These are phyloP conservation scores for Kodamaea restingae DNA, from an alignment of 805 yeast genomes.

Conservation along the genomic window DNA sequence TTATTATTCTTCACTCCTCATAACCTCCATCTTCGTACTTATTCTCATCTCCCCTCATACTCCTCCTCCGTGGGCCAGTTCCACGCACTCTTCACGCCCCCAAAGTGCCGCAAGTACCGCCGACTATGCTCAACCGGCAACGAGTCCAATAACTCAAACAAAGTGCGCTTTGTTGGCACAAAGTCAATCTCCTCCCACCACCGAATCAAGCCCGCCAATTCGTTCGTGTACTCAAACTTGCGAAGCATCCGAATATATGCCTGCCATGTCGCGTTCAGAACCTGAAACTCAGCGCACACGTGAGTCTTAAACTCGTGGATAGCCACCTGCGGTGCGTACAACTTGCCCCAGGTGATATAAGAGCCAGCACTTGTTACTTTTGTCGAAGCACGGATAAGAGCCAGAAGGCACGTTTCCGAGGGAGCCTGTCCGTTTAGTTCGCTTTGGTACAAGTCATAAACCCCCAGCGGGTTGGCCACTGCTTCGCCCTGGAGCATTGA, in stretches of 20 bases:
- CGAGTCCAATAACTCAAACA: constrained; percentile 36
- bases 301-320: constrained; percentile 52
- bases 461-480: constrained; percentile 20
- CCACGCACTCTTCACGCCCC: constrained; percentile 23
- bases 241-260: constrained; percentile 50
- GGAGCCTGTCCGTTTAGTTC: constrained; percentile 24
- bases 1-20: too few species aligned
- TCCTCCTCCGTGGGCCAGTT: constrained; percentile 31
- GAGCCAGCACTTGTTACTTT: constrained; percentile 14
- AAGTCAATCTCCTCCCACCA: constrained; percentile 52
- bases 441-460: constrained; percentile 26
- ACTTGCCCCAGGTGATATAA: constrained; percentile 42
- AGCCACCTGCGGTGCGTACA: constrained; percentile 58
- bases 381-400: constrained; percentile 49
- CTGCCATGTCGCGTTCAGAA: constrained; percentile 48
- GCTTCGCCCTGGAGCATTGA: constrained; percentile 37
- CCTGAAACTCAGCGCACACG: constrained; percentile 21
- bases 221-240: constrained; percentile 43
- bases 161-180: constrained; percentile 37
- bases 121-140: constrained; percentile 36
- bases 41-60: constrained; percentile 6
- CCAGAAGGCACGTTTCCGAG: constrained; percentile 30
- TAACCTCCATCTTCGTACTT: too few species aligned
- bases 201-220: constrained; percentile 46
- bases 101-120: constrained; percentile 35